These are phyloP conservation scores for Saccharomyces hybrid DNA, from an alignment of 1,139 yeast genomes.

Conservation along the genomic window DNA sequence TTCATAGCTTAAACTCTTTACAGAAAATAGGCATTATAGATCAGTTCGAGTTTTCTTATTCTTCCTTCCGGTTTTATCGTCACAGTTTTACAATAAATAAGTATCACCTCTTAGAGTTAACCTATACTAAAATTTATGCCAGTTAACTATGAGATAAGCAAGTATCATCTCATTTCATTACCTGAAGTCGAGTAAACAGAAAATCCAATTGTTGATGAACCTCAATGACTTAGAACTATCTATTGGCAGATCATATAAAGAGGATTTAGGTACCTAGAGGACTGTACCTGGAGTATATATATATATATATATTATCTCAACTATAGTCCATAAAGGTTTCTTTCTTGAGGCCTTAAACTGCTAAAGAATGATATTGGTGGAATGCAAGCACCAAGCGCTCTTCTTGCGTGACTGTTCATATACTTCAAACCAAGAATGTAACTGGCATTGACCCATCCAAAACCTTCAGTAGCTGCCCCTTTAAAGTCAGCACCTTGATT, in stretches of 20 bases:
- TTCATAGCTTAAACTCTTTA: too few species aligned
- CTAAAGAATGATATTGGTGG: slow-evolving; percentile 72
- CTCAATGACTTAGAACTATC: background rate
- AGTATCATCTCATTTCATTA: background rate
- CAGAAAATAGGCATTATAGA: too few species aligned
- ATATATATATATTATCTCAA: background rate
- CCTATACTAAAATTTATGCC: background rate
- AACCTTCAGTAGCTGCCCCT: slow-evolving; percentile 94
- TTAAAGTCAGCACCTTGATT: slow-evolving; percentile 90
- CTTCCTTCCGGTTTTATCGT: too few species aligned
- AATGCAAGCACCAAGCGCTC: slow-evolving; percentile 78
- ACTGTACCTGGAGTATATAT: background rate
- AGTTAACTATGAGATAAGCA: background rate
- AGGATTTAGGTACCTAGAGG: background rate
- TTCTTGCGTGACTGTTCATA: slow-evolving; percentile 57
- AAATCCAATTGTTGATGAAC: background rate
- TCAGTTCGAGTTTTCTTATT: too few species aligned
- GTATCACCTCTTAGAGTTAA: too few species aligned
- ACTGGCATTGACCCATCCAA: slow-evolving; percentile 95
- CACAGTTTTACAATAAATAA: too few species aligned
- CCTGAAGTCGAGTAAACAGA: background rate
- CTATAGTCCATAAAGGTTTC: background rate
- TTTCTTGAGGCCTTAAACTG: slow-evolving; percentile 35
- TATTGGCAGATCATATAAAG: background rate
- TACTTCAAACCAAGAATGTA: slow-evolving; percentile 70